Conservation (phyloP, 169 alveolate species). For the Besnoitia besnoiti region DNA sequence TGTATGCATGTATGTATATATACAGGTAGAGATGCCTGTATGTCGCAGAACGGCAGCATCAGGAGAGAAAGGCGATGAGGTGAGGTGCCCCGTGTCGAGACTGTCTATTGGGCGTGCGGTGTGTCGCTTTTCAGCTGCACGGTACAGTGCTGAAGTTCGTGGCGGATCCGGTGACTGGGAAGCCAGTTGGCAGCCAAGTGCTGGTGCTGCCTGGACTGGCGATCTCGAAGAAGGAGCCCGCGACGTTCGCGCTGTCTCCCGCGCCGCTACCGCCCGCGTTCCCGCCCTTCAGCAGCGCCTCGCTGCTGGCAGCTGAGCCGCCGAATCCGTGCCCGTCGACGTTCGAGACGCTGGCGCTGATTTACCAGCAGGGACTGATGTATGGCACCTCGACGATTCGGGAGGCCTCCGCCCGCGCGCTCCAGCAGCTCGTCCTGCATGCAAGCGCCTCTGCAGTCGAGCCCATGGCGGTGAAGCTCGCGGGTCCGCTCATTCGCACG, state of each 20-base stretch:
- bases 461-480: constrained; percentile 72
- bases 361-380: constrained; percentile 27
- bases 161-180: constrained; percentile 45
- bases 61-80: too few species aligned
- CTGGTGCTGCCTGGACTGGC: constrained; percentile 35
- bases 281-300: constrained; percentile 63
- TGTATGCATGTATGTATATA: too few species aligned
- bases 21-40: too few species aligned
- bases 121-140: constrained; percentile 27
- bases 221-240: constrained; percentile 17
- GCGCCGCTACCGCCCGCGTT: constrained; percentile 25
- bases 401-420: constrained; percentile 68
- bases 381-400: constrained; percentile 52
- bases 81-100: too few species aligned
- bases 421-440: constrained; percentile 62
- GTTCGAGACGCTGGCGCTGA: background rate
- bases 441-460: constrained; percentile 64
- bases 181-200: constrained; percentile 48
- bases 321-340: background rate
- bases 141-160: background rate
- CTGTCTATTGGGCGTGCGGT: too few species aligned
- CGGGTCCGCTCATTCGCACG: constrained; percentile 78
- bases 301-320: constrained; percentile 1
- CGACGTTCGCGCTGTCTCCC: background rate
- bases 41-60: too few species aligned